These are phyloP conservation scores for Talaromyces pinophilus DNA, from an alignment of 2,329 filamentous ascomycete genomes.

Conservation along the genomic window DNA sequence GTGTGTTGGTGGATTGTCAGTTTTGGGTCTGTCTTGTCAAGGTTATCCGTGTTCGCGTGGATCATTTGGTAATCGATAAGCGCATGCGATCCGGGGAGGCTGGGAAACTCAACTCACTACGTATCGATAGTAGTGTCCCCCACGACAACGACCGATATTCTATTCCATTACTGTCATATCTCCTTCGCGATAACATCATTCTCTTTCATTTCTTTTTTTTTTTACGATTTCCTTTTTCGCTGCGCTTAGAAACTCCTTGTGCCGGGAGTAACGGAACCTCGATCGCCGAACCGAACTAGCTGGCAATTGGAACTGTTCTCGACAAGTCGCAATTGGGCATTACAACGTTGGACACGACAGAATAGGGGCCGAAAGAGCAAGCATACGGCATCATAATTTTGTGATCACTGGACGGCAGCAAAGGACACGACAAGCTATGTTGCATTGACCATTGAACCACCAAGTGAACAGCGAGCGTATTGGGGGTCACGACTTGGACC, in stretches of 20 bases:
- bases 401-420: background rate
- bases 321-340: constrained; percentile 1
- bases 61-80: constrained; percentile 23
- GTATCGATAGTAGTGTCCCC: constrained; percentile 7
- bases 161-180: constrained; percentile 21
- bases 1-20: constrained; percentile 17
- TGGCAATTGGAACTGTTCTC: constrained; percentile 7
- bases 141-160: constrained; percentile 22
- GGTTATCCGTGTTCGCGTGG: constrained; percentile 21
- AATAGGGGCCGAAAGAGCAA: background rate
- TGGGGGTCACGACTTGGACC: background rate
- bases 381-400: background rate
- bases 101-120: constrained; percentile 10
- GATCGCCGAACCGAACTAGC: background rate
- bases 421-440: constrained; percentile 10
- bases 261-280: background rate
- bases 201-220: constrained; percentile 15
- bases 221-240: constrained; percentile 1
- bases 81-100: constrained; percentile 22
- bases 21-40: constrained; percentile 17
- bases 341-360: background rate
- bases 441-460: constrained; percentile 3
- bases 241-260: constrained; percentile 8
- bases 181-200: constrained; percentile 20
- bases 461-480: constrained; percentile 11